These are phyloP conservation scores for Macrocybe gigantea DNA, from an alignment of 768 basidiomycete genomes.

Conservation along the genomic window DNA sequence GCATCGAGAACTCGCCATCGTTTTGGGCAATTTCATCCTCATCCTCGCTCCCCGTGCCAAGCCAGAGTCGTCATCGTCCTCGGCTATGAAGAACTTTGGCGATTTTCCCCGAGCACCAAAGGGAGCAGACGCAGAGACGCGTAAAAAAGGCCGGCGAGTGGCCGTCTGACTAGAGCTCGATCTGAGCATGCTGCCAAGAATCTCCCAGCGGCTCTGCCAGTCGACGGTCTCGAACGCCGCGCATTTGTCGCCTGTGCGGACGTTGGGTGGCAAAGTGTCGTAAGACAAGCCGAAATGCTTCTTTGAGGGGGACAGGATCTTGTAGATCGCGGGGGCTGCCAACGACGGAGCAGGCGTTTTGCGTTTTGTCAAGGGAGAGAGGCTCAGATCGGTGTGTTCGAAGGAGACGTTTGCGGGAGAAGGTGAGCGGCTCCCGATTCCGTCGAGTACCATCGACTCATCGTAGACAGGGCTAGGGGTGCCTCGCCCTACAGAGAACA, in stretches of 20 bases:
- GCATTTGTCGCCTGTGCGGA: slow-evolving; percentile 1
- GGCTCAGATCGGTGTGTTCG: not conserved
- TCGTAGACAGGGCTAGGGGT: slow-evolving; percentile 8
- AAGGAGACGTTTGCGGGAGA: not conserved
- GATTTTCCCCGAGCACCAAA: slow-evolving; percentile 8
- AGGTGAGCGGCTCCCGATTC: not conserved
- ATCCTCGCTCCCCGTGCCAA: too few species aligned
- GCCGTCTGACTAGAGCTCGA: slow-evolving; percentile 16
- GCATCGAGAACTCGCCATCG: too few species aligned
- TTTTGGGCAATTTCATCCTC: too few species aligned
- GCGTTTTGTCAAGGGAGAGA: not conserved
- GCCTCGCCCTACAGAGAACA: slow-evolving; percentile 7
- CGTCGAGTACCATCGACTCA: not conserved
- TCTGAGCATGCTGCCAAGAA: slow-evolving; percentile 34
- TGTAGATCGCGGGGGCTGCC: not conserved
- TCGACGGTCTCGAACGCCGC: slow-evolving; percentile 31
- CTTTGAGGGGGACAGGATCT: not conserved
- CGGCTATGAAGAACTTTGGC: slow-evolving; percentile 14
- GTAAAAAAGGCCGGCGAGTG: not conserved
- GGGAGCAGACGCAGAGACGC: not conserved
- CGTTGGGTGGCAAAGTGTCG: slow-evolving; percentile 6
- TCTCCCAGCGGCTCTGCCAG: slow-evolving; percentile 52
- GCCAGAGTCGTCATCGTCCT: slow-evolving; percentile 13
- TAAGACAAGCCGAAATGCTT: not conserved
- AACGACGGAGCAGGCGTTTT: not conserved